Evolutionary conservation across 176 grass and related monocot genomes (phyloP), one percentile per base, ranked within the genome.

Genomic region (Microstegium vimineum): DNA sequence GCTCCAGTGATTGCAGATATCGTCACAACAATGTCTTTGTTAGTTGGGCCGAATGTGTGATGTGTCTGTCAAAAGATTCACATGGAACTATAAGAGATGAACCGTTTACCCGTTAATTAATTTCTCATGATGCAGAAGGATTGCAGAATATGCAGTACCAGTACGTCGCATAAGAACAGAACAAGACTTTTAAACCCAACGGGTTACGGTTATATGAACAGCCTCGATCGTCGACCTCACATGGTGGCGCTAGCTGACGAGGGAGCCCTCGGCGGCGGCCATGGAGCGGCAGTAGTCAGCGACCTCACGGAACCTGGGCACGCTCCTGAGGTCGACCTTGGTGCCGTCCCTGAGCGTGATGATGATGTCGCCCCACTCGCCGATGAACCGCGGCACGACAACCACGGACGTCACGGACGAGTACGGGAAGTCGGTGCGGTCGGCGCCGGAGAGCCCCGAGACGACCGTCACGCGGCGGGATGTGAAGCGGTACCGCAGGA

Each of bases 251-350:
- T 18, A 28, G 57, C 10, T 45, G 64, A 30, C 79, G n/a, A 78
- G 74, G 6, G 35, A 62, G 6, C 79, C 88, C 83, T 86, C 88
- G 13, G 83, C 84, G 79, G 84, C 78, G 63, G 92, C 89, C 93
- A 93, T 92, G 42, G 30, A 76, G 45, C 82, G 76, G 87, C 93
- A 93, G 86, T 99, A 95, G 33, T 93, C 87, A 7, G 93, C 93
- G 81, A 95, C 90, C 87, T 95, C 93, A 32, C 91, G 87, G 90
- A 99, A 99, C 87, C 86, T 90, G 62, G 96, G 91, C 67, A 95
- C 96, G 80, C 93, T 99, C 84, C 96, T 87, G 38, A 99, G 91
- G 75, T 99, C 96, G 79, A 99, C 93, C 85, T 95, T 94, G 80
- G 92, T 93, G 45, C 90, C 92, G 77, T 98, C 92, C 87, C 65